These are phyloP conservation scores for Croton laevigatus DNA, from an alignment of 441 rosid species.

Conservation along the genomic window DNA sequence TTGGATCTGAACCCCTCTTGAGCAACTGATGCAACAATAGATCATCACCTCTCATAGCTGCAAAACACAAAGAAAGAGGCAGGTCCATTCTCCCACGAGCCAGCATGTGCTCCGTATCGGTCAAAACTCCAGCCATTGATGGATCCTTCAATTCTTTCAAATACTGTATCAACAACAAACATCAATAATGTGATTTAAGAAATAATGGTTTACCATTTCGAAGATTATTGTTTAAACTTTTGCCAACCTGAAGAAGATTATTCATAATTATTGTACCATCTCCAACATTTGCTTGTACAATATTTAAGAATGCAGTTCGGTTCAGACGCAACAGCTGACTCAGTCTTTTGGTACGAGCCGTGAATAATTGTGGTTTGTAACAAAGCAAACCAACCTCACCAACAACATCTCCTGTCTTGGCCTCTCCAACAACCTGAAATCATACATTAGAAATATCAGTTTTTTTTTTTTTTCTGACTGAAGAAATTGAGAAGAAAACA, in stretches of 20 bases:
- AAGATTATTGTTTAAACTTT: not conserved
- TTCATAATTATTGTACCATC: conserved; percentile 87
- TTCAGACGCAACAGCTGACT: conserved; percentile 83
- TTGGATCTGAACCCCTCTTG: conserved; percentile 67
- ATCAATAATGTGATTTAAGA: not conserved
- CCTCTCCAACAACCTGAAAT: conserved; percentile 65
- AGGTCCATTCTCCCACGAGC: conserved; percentile 74
- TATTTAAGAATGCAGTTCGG: conserved; percentile 68
- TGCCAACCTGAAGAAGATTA: conserved; percentile 81
- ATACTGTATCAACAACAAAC: conserved; percentile 51
- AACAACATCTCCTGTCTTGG: conserved; percentile 59
- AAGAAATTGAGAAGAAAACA: conserved; percentile 6
- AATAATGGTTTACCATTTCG: not conserved
- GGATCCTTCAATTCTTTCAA: conserved; percentile 60
- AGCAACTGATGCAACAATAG: conserved; percentile 68
- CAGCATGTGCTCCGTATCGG: conserved; percentile 66
- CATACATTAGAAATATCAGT: not conserved
- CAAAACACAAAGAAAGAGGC: conserved; percentile 72
- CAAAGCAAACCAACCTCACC: conserved; percentile 87
- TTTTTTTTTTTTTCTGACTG: conserved; percentile 6
- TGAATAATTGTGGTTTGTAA: conserved; percentile 82
- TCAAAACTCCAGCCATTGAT: conserved; percentile 47
- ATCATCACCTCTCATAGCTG: conserved; percentile 78
- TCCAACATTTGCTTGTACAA: conserved; percentile 80
- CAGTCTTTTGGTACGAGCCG: conserved; percentile 75